Evolutionary conservation across 2,329 filamentous ascomycete species (phyloP).

Genomic region (Neonectria coccinea): DNA sequence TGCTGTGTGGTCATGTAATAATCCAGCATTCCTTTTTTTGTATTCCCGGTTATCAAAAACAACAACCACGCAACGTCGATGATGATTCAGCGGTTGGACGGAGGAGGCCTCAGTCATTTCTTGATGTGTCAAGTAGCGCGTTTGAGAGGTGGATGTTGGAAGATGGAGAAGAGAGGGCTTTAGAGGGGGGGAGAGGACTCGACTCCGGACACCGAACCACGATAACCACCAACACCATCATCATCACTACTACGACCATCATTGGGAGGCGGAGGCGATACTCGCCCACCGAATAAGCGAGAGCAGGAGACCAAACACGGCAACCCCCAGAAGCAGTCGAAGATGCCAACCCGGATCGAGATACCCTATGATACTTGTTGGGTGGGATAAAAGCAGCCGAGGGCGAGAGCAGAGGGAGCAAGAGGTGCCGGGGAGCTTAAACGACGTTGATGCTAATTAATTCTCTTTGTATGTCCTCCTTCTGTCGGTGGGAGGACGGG

Average conservation of each 20-base stretch:
- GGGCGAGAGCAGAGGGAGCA: constrained; percentile 35
- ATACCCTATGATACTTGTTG: constrained; percentile 45
- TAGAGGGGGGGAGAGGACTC: constrained; percentile 23
- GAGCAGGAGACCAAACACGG: constrained; percentile 32
- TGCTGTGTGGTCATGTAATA: constrained; percentile 95
- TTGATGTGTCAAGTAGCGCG: constrained; percentile 44
- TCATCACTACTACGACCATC: constrained; percentile 33
- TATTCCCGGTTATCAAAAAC: constrained; percentile 44
- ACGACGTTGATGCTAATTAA: constrained; percentile 43
- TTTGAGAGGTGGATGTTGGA: constrained; percentile 40
- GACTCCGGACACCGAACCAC: constrained; percentile 41
- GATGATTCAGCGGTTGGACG: constrained; percentile 48
- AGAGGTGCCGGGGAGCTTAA: constrained; percentile 33
- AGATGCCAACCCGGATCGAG: constrained; percentile 40
- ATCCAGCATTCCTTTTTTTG: constrained; percentile 39
- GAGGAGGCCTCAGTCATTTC: constrained; percentile 45
- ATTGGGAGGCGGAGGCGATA: constrained; percentile 29
- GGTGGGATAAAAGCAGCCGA: constrained; percentile 40
- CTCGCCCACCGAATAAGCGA: constrained; percentile 31
- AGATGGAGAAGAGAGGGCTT: constrained; percentile 36
- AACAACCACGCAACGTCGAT: constrained; percentile 47
- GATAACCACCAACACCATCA: constrained; percentile 35
- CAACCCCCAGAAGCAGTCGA: constrained; percentile 38
- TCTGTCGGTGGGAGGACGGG: constrained; percentile 18
- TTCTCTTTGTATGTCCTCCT: constrained; percentile 34